Conservation (phyloP, 2,329 filamentous ascomycete species). For the Colletotrichum zoysiae region DNA sequence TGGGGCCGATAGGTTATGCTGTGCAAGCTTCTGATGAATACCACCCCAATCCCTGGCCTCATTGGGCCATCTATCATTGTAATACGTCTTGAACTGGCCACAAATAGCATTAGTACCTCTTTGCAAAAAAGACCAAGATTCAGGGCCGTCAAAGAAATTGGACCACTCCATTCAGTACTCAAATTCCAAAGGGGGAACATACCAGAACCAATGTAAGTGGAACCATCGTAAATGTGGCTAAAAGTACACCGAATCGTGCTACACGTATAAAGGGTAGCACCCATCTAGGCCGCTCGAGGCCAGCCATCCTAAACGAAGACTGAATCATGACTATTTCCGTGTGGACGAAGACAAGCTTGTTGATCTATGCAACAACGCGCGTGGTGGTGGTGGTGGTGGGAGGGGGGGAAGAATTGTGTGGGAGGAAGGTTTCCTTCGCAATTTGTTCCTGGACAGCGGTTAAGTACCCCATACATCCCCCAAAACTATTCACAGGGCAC, state of each 20-base stretch:
- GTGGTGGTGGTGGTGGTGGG: no score
- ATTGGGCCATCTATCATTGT: neutral
- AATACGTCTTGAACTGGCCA: neutral
- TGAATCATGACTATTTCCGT: neutral
- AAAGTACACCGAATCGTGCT: neutral
- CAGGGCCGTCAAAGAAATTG: no score
- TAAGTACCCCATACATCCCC: no score
- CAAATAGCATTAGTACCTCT: neutral
- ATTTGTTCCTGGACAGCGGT: no score
- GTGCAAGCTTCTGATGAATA: neutral
- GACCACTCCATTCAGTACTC: no score
- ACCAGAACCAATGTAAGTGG: neutral
- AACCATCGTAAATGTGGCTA: neutral
- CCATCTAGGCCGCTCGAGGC: neutral
- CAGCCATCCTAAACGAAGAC: neutral
- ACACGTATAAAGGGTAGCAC: neutral
- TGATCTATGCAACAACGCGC: no score
- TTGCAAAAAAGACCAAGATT: no score
- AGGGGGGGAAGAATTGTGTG: no score
- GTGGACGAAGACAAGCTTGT: neutral
- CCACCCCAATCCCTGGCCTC: neutral
- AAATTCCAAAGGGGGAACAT: neutral
- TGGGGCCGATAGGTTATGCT: neutral
- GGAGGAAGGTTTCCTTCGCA: no score
- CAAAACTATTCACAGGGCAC: no score